Conservation (phyloP, 441 rosid genomes). For the Pelargonium exstipulatum region DNA sequence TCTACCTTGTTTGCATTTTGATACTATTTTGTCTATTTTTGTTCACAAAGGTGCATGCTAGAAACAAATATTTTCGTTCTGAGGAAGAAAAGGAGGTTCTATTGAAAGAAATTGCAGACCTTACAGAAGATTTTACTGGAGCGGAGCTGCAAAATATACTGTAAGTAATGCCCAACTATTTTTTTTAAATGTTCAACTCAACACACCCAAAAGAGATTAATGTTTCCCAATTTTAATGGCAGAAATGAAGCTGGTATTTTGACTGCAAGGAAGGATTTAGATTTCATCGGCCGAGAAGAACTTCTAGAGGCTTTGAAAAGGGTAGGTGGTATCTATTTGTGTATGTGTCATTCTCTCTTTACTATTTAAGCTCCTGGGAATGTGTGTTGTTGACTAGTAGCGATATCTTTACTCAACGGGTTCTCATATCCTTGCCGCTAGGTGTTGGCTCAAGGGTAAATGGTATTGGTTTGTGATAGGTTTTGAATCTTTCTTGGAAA, state of each 20-base stretch:
- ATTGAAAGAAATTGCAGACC: slow-evolving; percentile 75
- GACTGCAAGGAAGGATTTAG: slow-evolving; percentile 94
- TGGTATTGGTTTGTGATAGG: neutral
- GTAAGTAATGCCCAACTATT: slow-evolving; percentile 31
- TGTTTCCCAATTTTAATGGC: slow-evolving; percentile 27
- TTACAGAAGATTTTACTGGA: slow-evolving; percentile 86
- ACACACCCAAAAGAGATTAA: slow-evolving; percentile 22
- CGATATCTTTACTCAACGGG: slow-evolving; percentile 3
- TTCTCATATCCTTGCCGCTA: neutral
- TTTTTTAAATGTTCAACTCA: slow-evolving; percentile 4
- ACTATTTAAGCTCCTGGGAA: neutral
- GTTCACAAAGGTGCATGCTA: slow-evolving; percentile 73
- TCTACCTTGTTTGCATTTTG: slow-evolving; percentile 16
- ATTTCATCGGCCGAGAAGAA: slow-evolving; percentile 80
- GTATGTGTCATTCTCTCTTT: slow-evolving; percentile 1
- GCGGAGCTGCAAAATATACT: slow-evolving; percentile 97
- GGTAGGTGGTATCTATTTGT: slow-evolving; percentile 38
- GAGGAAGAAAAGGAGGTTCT: slow-evolving; percentile 71
- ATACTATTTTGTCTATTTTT: slow-evolving; percentile 17
- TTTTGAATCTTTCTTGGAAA: slow-evolving; percentile 1
- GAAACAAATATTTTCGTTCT: slow-evolving; percentile 80
- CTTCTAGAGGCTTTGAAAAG: slow-evolving; percentile 88
- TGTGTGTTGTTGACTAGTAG: neutral
- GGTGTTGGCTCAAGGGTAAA: neutral
- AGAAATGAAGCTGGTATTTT: slow-evolving; percentile 98